phyloP scores from a whole-genome alignment of 2,329 filamentous ascomycete species.

The Drechslerella stenobrocha region DNA sequence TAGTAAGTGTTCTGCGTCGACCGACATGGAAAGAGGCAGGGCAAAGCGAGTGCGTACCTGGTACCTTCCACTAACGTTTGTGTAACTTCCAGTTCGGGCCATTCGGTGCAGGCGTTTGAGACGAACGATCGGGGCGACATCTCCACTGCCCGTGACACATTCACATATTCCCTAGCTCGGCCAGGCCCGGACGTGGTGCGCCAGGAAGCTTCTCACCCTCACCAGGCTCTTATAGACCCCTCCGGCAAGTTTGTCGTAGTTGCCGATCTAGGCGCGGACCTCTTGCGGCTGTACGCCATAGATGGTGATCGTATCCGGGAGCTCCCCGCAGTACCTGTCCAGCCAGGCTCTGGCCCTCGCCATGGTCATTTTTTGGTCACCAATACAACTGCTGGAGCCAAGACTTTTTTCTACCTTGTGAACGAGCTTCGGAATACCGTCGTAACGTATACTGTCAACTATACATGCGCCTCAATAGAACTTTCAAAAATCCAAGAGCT shows the following conservation, averaged over 20 bases:
- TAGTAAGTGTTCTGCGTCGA: constrained; percentile 19
- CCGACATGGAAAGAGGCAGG: background rate
- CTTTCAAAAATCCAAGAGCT: constrained; percentile 58
- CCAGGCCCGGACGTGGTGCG: constrained; percentile 54
- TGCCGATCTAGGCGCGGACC: constrained; percentile 69
- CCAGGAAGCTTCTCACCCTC: constrained; percentile 66
- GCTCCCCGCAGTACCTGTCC: constrained; percentile 56
- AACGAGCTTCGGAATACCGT: constrained; percentile 66
- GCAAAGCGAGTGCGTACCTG: too few relatives aligned
- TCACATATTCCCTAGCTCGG: constrained; percentile 37
- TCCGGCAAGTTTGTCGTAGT: constrained; percentile 66
- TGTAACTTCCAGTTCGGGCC: constrained; percentile 9
- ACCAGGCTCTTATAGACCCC: constrained; percentile 67
- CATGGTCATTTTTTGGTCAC: constrained; percentile 63
- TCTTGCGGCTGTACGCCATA: constrained; percentile 65
- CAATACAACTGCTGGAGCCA: constrained; percentile 51
- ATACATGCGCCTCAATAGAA: constrained; percentile 55
- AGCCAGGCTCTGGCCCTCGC: constrained; percentile 66
- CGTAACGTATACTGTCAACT: constrained; percentile 62
- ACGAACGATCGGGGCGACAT: constrained; percentile 22
- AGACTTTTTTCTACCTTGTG: constrained; percentile 65
- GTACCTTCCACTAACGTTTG: too few relatives aligned
- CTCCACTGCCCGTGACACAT: constrained; percentile 29
- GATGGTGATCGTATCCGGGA: constrained; percentile 54
- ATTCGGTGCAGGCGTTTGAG: constrained; percentile 33